Percentiles rank a stretch among this genome's conserved stretches.
phyloP scores from a whole-genome alignment of 1,284 basidiomycete genomes.

The Apiotrichum laibachii region DNA sequence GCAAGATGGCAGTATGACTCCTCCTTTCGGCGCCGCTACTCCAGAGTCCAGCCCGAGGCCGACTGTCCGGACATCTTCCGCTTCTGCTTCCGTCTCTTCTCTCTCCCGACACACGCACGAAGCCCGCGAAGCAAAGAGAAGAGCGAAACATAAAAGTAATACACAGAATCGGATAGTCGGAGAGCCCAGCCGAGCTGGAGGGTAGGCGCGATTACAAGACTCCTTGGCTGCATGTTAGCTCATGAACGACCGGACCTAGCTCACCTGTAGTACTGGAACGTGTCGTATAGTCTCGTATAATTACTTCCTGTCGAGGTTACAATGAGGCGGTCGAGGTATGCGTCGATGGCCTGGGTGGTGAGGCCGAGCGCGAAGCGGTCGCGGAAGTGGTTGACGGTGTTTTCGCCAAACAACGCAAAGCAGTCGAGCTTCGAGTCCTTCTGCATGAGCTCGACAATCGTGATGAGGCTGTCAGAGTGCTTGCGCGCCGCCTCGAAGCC shows the following conservation, averaged over 20 bases:
- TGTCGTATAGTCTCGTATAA: conserved; percentile 89
- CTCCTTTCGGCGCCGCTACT: no score
- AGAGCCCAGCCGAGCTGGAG: background rate
- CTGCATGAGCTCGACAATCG: conserved; percentile 94
- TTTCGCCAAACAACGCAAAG: conserved; percentile 84
- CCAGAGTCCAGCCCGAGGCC: no score
- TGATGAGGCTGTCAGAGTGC: conserved; percentile 94
- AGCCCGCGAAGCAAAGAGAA: no score
- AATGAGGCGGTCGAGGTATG: conserved; percentile 82
- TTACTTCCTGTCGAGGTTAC: conserved; percentile 84
- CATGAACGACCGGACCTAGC: background rate
- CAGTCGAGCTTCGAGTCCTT: conserved; percentile 93
- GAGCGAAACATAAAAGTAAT: no score
- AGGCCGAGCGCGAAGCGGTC: conserved; percentile 92
- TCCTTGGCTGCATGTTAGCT: conserved; percentile 2
- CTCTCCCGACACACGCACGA: background rate
- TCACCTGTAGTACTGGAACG: conserved; percentile 53
- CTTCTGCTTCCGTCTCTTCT: background rate
- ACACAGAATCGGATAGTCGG: no score
- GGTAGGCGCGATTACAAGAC: background rate
- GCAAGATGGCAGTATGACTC: background rate
- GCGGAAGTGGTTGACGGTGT: conserved; percentile 79
- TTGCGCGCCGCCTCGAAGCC: conserved; percentile 93
- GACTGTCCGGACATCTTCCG: background rate
- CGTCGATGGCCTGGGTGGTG: conserved; percentile 80